phyloP scores from a whole-genome alignment of 345 rosid genomes.

The Cardamine chenopodiifolia region DNA sequence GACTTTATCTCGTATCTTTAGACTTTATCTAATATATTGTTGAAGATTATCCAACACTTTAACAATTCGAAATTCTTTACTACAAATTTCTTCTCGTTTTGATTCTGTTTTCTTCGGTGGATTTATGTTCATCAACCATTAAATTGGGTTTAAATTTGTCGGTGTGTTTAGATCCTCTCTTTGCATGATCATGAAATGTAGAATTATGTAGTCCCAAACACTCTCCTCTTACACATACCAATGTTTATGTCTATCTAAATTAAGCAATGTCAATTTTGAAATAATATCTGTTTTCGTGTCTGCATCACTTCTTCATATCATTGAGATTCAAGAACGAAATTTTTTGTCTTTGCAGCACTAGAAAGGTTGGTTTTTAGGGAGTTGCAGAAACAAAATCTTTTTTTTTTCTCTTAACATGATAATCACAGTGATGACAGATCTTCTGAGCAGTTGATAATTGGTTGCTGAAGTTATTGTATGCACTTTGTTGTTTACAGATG shows the following conservation, averaged over 20 bases:
- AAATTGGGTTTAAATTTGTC: not conserved
- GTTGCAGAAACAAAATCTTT: constrained; percentile 5
- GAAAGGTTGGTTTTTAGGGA: not conserved
- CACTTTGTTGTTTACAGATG: constrained; percentile 42
- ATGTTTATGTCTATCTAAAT: not conserved
- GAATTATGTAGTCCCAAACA: not conserved
- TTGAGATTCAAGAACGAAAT: not conserved
- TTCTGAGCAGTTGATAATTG: not conserved
- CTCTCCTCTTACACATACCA: not conserved
- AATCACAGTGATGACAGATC: constrained; percentile 8
- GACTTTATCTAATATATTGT: too few species aligned
- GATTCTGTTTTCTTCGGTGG: not conserved
- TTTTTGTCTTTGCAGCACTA: not conserved
- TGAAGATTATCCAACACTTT: too few species aligned
- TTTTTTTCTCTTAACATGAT: not conserved
- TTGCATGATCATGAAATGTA: constrained; percentile 18
- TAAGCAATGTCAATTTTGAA: not conserved
- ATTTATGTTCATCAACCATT: not conserved
- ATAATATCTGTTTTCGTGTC: not conserved
- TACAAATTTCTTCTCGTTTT: not conserved
- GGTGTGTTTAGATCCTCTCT: constrained; percentile 16
- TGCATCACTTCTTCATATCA: constrained; percentile 13
- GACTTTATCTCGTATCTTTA: too few species aligned
- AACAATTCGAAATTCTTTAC: not conserved
- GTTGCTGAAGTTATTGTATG: not conserved